Evolutionary conservation across 257 asterid genomes (phyloP).

Genomic region (Gentiana dahurica): DNA sequence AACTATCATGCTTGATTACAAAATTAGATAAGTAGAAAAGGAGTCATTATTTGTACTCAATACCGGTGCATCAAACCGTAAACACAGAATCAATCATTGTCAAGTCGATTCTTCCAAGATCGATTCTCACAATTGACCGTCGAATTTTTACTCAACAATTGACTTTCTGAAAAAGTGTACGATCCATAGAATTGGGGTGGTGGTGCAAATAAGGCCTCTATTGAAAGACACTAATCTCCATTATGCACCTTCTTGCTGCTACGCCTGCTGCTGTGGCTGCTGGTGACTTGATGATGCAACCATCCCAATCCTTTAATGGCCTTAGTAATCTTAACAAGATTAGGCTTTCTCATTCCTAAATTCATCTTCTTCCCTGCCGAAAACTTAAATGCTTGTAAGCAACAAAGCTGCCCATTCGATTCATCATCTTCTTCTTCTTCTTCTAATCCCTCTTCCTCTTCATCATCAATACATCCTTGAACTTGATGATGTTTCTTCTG

Average conservation of each 20-base stretch:
- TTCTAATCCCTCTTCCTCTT: slow-evolving; percentile 11
- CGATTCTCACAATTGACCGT: too few relatives aligned
- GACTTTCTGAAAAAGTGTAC: too few relatives aligned
- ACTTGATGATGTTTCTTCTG: slow-evolving; percentile 5
- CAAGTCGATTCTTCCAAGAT: too few relatives aligned
- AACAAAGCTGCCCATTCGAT: slow-evolving; percentile 43
- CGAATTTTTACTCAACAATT: too few relatives aligned
- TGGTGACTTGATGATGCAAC: slow-evolving; percentile 39
- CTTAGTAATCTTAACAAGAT: slow-evolving; percentile 59
- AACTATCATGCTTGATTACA: too few relatives aligned
- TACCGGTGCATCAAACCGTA: too few relatives aligned
- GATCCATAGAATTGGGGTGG: too few relatives aligned
- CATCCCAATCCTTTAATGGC: slow-evolving; percentile 85
- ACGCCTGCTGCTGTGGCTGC: slow-evolving; percentile 19
- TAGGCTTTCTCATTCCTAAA: slow-evolving; percentile 64
- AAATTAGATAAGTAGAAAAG: too few relatives aligned
- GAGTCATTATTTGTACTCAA: too few relatives aligned
- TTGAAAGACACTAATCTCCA: slow-evolving; percentile 26
- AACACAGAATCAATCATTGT: too few relatives aligned
- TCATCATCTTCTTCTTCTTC: slow-evolving; percentile 16
- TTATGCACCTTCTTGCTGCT: slow-evolving; percentile 83
- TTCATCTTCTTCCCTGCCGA: slow-evolving; percentile 86
- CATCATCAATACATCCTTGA: slow-evolving; percentile 2
- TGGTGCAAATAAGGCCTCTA: too few relatives aligned
- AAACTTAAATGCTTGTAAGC: slow-evolving; percentile 63